Base-by-base conservation (phyloP, 495 filamentous ascomycete species). In the Penicillium bovifimosum region DNA sequence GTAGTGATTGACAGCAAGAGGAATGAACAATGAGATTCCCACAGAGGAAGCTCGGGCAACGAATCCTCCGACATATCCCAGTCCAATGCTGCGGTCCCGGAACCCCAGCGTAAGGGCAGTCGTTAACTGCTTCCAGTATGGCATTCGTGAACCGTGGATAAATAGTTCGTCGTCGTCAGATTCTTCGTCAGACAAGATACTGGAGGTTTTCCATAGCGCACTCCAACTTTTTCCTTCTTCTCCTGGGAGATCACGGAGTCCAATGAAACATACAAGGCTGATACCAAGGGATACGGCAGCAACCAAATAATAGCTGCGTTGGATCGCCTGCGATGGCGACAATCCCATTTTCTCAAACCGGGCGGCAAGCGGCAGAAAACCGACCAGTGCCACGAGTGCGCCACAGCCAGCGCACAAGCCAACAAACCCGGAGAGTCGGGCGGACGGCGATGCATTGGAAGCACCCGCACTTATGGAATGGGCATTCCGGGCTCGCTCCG, bases 31-130 rank as follows among this genome's bases (percentile, higher is more conserved):
- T 1, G 89, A 92, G 47, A 97, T 95, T 9, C 86, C 91, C 36
- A 99, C 92, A 0, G 91, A 95, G n/a, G 90, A 96, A 9, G 93
- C 89, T 44, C 93, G 84, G 5, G 95, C 93, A 1, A 97, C 92
- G 56, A 99, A 96, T 13, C 92, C 92, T 50, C 91, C 93, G 0
- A 96, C 70, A 59, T 97, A 99, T 14, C 87, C 90, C 0, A 97
- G 77, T 34, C 84, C 83, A 61, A 99, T 92, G 43, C 84, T 79
- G 20, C 78, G 73, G 62, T 92, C 85, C 17, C 73, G 82, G 55
- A 88, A 80, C 10, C 87, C 92, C n/a, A 96, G 73, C 7, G 71
- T 67, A 36, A 91, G 62, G 0, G 90, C 83, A n/a, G 83, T 78
- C 2, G 75, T 67, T 27, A 96, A 56, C 26, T 73, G 68, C 32